Percentiles rank a stretch among this genome's conserved stretches.
phyloP scores from a whole-genome alignment of 208 protist species.

The Leishmania lainsoni region DNA sequence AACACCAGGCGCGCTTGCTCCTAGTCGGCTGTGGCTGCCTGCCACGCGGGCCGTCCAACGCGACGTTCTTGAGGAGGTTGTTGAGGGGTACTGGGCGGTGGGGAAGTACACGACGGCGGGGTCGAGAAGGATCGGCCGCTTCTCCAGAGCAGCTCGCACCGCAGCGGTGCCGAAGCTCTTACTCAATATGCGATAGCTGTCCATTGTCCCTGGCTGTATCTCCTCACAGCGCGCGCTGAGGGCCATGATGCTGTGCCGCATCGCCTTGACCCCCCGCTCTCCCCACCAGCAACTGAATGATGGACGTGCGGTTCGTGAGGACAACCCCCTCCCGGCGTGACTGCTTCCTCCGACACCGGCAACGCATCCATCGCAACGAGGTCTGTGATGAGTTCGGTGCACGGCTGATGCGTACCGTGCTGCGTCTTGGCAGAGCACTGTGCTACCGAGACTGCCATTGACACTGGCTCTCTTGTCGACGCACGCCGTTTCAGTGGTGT shows the following conservation, averaged over 20 bases:
- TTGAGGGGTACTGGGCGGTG: slow-evolving; percentile 31
- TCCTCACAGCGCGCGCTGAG: slow-evolving; percentile 11
- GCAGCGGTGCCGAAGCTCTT: slow-evolving; percentile 8
- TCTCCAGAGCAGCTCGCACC: slow-evolving; percentile 14
- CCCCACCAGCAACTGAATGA: slow-evolving; percentile 21
- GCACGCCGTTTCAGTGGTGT: background rate
- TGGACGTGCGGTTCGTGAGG: slow-evolving; percentile 21
- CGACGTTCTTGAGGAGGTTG: slow-evolving; percentile 34
- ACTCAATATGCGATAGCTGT: slow-evolving; percentile 9
- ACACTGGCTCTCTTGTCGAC: background rate
- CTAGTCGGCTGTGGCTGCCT: slow-evolving; percentile 24
- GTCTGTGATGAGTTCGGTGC: slow-evolving; percentile 36
- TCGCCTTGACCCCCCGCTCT: slow-evolving; percentile 16
- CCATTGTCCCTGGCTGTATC: background rate
- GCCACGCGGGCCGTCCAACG: slow-evolving; percentile 10
- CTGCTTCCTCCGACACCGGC: slow-evolving; percentile 19
- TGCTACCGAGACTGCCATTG: background rate
- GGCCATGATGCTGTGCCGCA: slow-evolving; percentile 27
- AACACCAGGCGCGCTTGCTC: slow-evolving; percentile 36
- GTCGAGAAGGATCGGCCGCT: slow-evolving; percentile 20
- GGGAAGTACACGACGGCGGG: slow-evolving; percentile 33
- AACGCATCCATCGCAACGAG: slow-evolving; percentile 27
- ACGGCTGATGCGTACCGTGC: slow-evolving; percentile 28
- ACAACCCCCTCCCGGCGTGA: slow-evolving; percentile 16
- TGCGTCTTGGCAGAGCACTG: slow-evolving; percentile 25